These are phyloP conservation scores for Hemileia vastatrix DNA, from an alignment of 1,284 basidiomycete species.

Conservation along the genomic window DNA sequence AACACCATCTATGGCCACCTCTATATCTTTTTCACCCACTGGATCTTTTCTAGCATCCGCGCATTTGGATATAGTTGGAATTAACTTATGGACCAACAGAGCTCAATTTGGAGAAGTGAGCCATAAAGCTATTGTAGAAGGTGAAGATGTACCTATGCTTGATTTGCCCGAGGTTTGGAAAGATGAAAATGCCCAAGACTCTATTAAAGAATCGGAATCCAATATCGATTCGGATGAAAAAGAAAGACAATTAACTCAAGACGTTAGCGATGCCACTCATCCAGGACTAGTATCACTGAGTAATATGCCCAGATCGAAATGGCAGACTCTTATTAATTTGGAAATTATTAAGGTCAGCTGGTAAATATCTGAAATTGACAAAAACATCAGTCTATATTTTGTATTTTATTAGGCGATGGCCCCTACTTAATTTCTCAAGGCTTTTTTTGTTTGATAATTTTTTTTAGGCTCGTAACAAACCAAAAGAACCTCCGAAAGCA, in stretches of 20 bases:
- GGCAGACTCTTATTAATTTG: conserved; percentile 92
- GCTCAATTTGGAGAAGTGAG: conserved; percentile 83
- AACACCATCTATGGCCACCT: conserved; percentile 79
- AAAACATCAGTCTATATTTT: too few species aligned
- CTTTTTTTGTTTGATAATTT: background rate
- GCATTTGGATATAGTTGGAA: conserved; percentile 85
- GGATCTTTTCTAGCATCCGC: conserved; percentile 92
- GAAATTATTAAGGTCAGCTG: conserved; percentile 75
- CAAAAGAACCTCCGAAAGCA: conserved; percentile 85
- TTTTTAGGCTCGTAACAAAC: conserved; percentile 79
- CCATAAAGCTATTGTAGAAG: conserved; percentile 66
- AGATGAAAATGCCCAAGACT: too few species aligned
- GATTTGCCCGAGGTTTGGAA: conserved; percentile 80
- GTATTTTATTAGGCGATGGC: background rate
- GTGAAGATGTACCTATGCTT: conserved; percentile 66
- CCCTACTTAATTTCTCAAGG: background rate
- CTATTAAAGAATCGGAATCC: too few species aligned
- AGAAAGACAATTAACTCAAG: too few species aligned
- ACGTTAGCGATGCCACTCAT: too few species aligned
- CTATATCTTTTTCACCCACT: conserved; percentile 82
- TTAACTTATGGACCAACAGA: conserved; percentile 94
- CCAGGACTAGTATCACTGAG: conserved; percentile 86
- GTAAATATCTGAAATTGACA: background rate
- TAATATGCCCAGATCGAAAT: conserved; percentile 78
- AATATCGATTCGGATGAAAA: too few species aligned